Evolutionary conservation across 345 rosid species (phyloP).

Genomic region (Erysimum cheiranthoides): DNA sequence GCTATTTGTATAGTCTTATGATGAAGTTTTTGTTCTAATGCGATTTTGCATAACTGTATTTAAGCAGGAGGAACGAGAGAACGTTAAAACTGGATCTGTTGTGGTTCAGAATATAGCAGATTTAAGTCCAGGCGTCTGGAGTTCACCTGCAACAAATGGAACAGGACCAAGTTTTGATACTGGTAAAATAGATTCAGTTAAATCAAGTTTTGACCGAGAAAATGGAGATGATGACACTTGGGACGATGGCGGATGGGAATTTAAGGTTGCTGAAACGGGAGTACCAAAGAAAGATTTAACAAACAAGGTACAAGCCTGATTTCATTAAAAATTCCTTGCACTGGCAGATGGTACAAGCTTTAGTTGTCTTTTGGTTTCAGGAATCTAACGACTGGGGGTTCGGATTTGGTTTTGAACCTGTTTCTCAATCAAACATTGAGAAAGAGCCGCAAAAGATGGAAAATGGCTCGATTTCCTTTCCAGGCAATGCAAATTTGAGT

Average conservation of each 20-base stretch:
- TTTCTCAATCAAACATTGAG: conserved; percentile 32
- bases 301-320: conserved; percentile 31
- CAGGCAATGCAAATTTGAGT: conserved; percentile 10
- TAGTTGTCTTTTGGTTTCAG: conserved; percentile 36
- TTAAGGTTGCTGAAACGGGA: conserved; percentile 45
- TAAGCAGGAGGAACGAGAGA: conserved; percentile 26
- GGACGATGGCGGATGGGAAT: conserved; percentile 53
- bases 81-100: conserved; percentile 14
- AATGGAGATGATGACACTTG: conserved; percentile 38
- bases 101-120: neutral
- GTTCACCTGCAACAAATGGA: conserved; percentile 34
- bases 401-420: conserved; percentile 43
- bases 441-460: conserved; percentile 36
- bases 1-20: neutral
- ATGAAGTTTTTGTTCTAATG: conserved; percentile 13
- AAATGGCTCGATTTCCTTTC: conserved; percentile 36
- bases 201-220: neutral
- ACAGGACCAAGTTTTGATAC: conserved; percentile 15
- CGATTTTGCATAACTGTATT: neutral
- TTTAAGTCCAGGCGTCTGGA: conserved; percentile 28
- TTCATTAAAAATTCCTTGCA: conserved; percentile 26
- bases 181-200: conserved; percentile 5
- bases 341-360: conserved; percentile 36
- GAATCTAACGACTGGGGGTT: conserved; percentile 51
- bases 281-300: conserved; percentile 7